Conservation (phyloP, 2,329 filamentous ascomycete species). For the Penicillium crustosum region DNA sequence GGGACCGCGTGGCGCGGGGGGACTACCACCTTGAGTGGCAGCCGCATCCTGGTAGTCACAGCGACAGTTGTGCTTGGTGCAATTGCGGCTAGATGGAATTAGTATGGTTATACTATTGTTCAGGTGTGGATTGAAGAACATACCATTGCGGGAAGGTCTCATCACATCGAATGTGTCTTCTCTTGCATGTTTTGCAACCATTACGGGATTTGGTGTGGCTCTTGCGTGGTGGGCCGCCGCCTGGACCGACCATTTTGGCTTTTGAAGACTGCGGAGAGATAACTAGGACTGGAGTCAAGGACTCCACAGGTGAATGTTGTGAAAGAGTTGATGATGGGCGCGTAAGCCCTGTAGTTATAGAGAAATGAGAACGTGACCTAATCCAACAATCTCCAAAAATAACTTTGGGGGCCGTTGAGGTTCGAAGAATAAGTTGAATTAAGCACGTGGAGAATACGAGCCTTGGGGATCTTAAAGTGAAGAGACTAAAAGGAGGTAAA, state of each 20-base stretch:
- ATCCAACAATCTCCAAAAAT: conserved; percentile 12
- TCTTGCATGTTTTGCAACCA: conserved; percentile 97
- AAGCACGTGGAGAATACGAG: conserved; percentile 24
- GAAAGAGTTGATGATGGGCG: neutral
- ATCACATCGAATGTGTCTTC: conserved; percentile 94
- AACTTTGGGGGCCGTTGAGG: conserved; percentile 6
- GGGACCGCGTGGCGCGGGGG: conserved; percentile 52
- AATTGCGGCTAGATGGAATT: conserved; percentile 71
- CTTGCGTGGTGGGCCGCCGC: conserved; percentile 83
- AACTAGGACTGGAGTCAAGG: neutral
- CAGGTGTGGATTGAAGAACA: conserved; percentile 33
- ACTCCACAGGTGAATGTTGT: neutral
- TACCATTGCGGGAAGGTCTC: conserved; percentile 98
- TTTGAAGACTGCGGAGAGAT: neutral
- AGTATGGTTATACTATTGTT: conserved; percentile 6
- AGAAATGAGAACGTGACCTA: neutral
- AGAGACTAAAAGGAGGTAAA: neutral
- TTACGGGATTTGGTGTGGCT: conserved; percentile 99
- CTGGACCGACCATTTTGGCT: conserved; percentile 77
- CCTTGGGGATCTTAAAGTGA: conserved; percentile 6
- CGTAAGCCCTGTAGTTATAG: conserved; percentile 1
- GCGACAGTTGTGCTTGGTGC: conserved; percentile 97
- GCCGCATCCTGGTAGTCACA: conserved; percentile 95
- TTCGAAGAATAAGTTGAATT: conserved; percentile 10
- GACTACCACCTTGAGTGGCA: conserved; percentile 55